phyloP scores from a whole-genome alignment of 2,329 filamentous ascomycete species.

The Cladosporium velox region DNA sequence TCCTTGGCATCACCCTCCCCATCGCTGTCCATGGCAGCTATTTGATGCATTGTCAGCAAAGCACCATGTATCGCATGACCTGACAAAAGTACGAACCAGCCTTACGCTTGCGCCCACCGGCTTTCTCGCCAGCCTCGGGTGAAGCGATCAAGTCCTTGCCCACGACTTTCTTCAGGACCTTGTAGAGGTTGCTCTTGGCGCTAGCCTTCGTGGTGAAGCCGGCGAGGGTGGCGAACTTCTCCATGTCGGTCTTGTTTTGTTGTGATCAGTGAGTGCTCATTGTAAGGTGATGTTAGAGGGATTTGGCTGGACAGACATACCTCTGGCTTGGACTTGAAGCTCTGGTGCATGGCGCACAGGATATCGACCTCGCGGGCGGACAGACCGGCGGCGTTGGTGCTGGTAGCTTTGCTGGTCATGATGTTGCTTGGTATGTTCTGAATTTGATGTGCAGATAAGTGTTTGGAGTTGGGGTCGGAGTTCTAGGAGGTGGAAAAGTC shows the following conservation, averaged over 20 bases:
- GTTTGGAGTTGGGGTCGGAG: neutral
- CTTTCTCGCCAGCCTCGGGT: constrained; percentile 1
- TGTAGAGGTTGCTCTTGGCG: neutral
- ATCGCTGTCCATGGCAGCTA: neutral
- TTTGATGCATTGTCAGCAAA: neutral
- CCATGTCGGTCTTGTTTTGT: constrained; percentile 9
- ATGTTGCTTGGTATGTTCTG: neutral
- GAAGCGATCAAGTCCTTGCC: neutral
- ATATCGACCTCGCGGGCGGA: constrained; percentile 13
- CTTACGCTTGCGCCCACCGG: constrained; percentile 14
- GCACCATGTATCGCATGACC: neutral
- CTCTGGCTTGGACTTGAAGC: constrained; percentile 11
- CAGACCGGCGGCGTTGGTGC: neutral
- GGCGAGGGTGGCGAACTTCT: constrained; percentile 8
- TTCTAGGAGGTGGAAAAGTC: neutral
- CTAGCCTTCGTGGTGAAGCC: constrained; percentile 14
- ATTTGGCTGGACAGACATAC: neutral
- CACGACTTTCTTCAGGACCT: constrained; percentile 13
- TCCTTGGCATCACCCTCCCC: neutral
- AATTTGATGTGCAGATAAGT: neutral
- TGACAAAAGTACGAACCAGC: neutral
- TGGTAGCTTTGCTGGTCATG: neutral
- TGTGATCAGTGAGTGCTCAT: neutral
- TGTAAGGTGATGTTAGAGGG: neutral
- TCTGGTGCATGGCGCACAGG: constrained; percentile 6